Percentiles rank a stretch among this genome's conserved stretches.
Evolutionary conservation across 2,329 filamentous ascomycete species (phyloP).

Genomic region (Ceratocystis destructans): DNA sequence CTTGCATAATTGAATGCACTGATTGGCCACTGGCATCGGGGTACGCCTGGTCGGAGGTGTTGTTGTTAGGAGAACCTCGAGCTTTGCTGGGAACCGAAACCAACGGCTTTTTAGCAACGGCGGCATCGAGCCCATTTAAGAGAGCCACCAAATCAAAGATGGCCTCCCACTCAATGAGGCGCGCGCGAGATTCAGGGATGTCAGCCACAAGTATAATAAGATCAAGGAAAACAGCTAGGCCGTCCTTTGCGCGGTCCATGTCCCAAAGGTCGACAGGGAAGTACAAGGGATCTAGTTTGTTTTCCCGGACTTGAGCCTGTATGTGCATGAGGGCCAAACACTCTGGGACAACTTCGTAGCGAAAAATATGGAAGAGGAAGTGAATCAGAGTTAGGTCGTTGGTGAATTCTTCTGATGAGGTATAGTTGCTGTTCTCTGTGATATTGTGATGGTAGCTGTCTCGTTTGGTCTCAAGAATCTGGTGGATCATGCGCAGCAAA

Average conservation of each 20-base stretch:
- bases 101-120: constrained; percentile 69
- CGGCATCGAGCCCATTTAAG: constrained; percentile 73
- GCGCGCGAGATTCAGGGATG: constrained; percentile 65
- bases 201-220: constrained; percentile 85
- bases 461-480: constrained; percentile 17
- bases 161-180: constrained; percentile 84
- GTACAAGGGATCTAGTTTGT: constrained; percentile 62
- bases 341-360: constrained; percentile 82
- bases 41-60: constrained; percentile 31
- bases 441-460: constrained; percentile 9
- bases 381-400: constrained; percentile 40
- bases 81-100: constrained; percentile 27
- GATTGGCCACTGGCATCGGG: constrained; percentile 8
- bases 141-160: constrained; percentile 79
- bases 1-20: constrained; percentile 37
- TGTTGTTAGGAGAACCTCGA: constrained; percentile 26
- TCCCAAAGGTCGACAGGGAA: constrained; percentile 95
- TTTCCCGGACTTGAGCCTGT: constrained; percentile 75
- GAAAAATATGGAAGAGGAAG: constrained; percentile 85
- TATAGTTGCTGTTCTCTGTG: constrained; percentile 15
- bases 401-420: constrained; percentile 16
- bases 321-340: constrained; percentile 89
- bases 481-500: constrained; percentile 64
- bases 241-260: constrained; percentile 93
- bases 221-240: constrained; percentile 84